These are phyloP conservation scores for Neurospora sublineolata DNA, from an alignment of 495 filamentous ascomycete genomes.

Conservation along the genomic window DNA sequence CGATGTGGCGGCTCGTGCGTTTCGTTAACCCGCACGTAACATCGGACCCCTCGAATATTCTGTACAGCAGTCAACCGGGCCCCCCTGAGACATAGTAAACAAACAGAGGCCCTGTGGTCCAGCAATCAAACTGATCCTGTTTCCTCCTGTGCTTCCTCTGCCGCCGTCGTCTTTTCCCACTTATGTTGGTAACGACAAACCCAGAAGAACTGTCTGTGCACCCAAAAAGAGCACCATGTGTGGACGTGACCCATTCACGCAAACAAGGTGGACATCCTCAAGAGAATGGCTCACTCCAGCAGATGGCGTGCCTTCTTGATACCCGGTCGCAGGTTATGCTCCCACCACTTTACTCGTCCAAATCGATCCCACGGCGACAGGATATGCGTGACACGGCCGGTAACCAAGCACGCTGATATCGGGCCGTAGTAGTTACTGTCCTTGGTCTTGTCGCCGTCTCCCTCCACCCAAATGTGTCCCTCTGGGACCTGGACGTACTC, in stretches of 20 bases:
- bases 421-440: slow-evolving; percentile 74
- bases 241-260: neutral
- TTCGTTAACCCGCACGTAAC: neutral
- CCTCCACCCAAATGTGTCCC: slow-evolving; percentile 73
- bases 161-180: neutral
- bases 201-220: neutral
- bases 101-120: neutral
- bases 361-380: slow-evolving; percentile 46
- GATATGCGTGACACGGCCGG: slow-evolving; percentile 51
- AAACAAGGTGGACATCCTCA: neutral
- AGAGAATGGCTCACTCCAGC: neutral
- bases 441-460: slow-evolving; percentile 49
- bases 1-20: neutral
- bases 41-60: neutral
- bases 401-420: slow-evolving; percentile 47
- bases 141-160: neutral
- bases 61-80: neutral
- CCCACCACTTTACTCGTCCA: slow-evolving; percentile 42
- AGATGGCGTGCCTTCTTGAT: slow-evolving; percentile 5
- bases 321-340: slow-evolving; percentile 19
- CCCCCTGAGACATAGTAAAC: neutral
- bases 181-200: neutral
- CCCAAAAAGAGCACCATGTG: neutral
- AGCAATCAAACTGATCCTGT: neutral
- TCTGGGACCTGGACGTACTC: slow-evolving; percentile 46